Evolutionary conservation across 164 flowering plant genomes (phyloP), one percentile per base, ranked within the genome.

Genomic region (Tetracentron sinense): DNA sequence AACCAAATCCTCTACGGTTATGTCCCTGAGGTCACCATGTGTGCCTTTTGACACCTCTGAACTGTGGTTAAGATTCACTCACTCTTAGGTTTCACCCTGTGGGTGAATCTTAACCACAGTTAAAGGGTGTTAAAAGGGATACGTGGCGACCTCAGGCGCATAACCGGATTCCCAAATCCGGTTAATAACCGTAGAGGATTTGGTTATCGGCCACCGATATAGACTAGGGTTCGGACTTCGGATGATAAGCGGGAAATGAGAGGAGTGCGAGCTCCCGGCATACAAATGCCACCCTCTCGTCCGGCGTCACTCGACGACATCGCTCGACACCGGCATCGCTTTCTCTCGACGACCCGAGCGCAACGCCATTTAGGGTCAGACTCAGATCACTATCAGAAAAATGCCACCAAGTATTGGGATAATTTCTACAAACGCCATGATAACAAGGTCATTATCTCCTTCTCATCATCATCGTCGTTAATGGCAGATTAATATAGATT

Each of bases 371-470:
- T n/a, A n/a, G n/a, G n/a, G n/a, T n/a, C 23, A 26, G 19, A 23
- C 0, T 30, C 44, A 19, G 69, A 48, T 19, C 61, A 66, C 42
- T 64, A 63, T 51, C 64, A 60, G 44, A 48, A 26, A 29, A 58
- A 75, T 56, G 68, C 79, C 42, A 50, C 38, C 56, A 69, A 58
- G 66, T 69, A 66, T 65, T 77, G 83, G 81, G 67, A 80, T 47
- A 48, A 63, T 35, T 80, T 80, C 69, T 80, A 80, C 72, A 65
- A 69, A 58, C 70, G 68, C 42, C 83, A 80, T 65, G 61, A 77
- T 22, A 66, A 77, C 76, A 77, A 75, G 79, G 81, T 70, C 8
- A 23, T 19, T 51, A 29, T 55, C 11, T 16, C 15, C 10, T 42
- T 7, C 8, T 16, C 21, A 35, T 38, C 10, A 33, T 38, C 27